Evolutionary conservation across 306 rosid genomes (phyloP), one percentile per base, ranked within the genome.

Genomic region (Ochetophila trinervis): DNA sequence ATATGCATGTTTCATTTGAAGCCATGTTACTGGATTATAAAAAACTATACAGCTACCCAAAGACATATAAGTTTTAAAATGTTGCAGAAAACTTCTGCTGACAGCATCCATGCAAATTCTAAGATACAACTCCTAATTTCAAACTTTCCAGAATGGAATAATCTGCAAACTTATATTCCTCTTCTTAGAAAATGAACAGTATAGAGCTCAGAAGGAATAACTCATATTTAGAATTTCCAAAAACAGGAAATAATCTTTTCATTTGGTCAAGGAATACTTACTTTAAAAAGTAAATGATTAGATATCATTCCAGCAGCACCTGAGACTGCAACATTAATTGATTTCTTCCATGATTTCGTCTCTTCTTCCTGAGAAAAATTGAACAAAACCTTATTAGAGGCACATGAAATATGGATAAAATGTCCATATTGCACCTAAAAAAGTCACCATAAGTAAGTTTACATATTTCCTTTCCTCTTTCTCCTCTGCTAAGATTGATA

Each of bases 301-400:
- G 97, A 80, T 72, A 93, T 93, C 99, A 90, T 93, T 57, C 99
- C 99, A 37, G 99, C 99, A 57, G 99, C 99, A 57, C 97, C 99
- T 37, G 99, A 93, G 78, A 93, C 96, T 17, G 99, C 85, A 76
- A 93, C 55, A 53, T 83, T 93, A 24, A 93, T 90, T 60, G 90
- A 45, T 68, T 86, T 93, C 89, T 90, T 93, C 99, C 99, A 90
- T 27, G 91, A 71, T 62, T 73, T 84, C 52, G 99, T 93, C 85
- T 93, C 99, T 85, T 93, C 97, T 66, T 90, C 99, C 99, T 90
- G 84, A 51, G 72, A 76, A 27, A 63, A 61, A 62, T 52, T 23
- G 27, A 34, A 63, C 65, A 24, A 48, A 71, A 16, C 66, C 21
- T 9, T 76, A 36, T 57, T 48, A 54, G 21, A 56, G 37, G 22